Evolutionary conservation across 2,329 filamentous ascomycete species (phyloP).

Genomic region (Chaetomiaceae sp.): DNA sequence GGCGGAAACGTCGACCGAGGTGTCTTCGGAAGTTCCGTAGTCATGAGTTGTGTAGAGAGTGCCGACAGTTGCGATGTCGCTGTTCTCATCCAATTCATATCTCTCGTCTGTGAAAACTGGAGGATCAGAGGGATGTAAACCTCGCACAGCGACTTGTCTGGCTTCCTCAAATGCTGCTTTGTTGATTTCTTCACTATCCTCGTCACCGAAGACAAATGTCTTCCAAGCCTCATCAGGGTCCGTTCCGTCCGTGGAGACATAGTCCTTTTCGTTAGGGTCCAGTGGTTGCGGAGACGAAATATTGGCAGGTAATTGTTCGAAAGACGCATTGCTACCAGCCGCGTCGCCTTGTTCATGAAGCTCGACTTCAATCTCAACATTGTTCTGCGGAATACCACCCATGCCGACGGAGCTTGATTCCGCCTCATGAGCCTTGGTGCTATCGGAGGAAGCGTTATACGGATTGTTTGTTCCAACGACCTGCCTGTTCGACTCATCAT

Average conservation of each 20-base stretch:
- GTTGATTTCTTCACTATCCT: conserved; percentile 17
- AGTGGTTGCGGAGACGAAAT: background rate
- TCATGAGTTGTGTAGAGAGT: conserved; percentile 3
- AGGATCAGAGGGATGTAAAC: conserved; percentile 15
- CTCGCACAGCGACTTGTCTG: conserved; percentile 18
- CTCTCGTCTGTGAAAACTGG: background rate
- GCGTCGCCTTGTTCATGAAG: background rate
- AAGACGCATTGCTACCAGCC: background rate
- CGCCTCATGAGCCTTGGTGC: background rate
- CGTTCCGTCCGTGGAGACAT: background rate
- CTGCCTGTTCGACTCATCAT: background rate
- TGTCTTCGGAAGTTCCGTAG: background rate
- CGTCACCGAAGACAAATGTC: conserved; percentile 25
- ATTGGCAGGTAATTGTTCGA: background rate
- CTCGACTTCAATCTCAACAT: no score
- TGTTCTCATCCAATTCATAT: conserved; percentile 4
- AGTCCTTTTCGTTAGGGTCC: background rate
- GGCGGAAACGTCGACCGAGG: background rate
- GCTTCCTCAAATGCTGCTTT: conserved; percentile 19
- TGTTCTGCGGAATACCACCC: background rate
- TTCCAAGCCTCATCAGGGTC: conserved; percentile 24
- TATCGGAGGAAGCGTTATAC: no score
- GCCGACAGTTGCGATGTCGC: conserved; percentile 12
- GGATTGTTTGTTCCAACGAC: background rate
- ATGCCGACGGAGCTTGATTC: background rate